Conservation (phyloP, 2,329 filamentous ascomycete genomes). For the Fusarium sp. region DNA sequence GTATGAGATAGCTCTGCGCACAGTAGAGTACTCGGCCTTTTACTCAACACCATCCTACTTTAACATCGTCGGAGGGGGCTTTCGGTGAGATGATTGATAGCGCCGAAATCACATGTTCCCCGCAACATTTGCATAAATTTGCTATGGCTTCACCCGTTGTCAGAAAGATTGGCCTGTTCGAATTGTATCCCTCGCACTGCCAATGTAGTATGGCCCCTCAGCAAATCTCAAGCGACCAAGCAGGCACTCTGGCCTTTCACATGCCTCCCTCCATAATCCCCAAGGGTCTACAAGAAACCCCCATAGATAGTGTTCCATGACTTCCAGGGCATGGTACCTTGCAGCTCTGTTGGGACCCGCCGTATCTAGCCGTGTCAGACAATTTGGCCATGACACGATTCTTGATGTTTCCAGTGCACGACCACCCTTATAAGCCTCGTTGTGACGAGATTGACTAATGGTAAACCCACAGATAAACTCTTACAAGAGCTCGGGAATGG, state of each 20-base stretch:
- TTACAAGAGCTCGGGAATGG: conserved; percentile 23
- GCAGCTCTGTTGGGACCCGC: conserved; percentile 12
- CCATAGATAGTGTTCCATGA: neutral
- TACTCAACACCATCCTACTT: neutral
- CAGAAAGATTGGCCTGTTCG: conserved; percentile 5
- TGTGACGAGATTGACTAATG: conserved; percentile 4
- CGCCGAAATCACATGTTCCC: conserved; percentile 34
- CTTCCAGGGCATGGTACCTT: conserved; percentile 20
- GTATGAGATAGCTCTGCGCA: neutral
- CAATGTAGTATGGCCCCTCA: conserved; percentile 3
- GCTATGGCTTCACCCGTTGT: conserved; percentile 4
- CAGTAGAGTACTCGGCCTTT: conserved; percentile 12
- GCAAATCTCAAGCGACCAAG: conserved; percentile 1
- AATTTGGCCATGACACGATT: conserved; percentile 12
- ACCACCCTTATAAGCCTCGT: conserved; percentile 31
- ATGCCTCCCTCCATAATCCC: neutral
- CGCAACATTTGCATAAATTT: conserved; percentile 12
- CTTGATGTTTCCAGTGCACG: conserved; percentile 16
- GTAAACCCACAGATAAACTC: conserved; percentile 9
- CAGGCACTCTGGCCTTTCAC: conserved; percentile 1
- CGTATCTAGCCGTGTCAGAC: conserved; percentile 33
- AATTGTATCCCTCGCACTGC: conserved; percentile 11
- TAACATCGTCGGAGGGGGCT: conserved; percentile 26
- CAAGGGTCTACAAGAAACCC: neutral
- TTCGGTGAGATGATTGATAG: conserved; percentile 37